Percentiles rank a stretch among this genome's conserved stretches.
Conservation (phyloP, 2,329 filamentous ascomycete species). For the Pseudogymnoascus sp. region DNA sequence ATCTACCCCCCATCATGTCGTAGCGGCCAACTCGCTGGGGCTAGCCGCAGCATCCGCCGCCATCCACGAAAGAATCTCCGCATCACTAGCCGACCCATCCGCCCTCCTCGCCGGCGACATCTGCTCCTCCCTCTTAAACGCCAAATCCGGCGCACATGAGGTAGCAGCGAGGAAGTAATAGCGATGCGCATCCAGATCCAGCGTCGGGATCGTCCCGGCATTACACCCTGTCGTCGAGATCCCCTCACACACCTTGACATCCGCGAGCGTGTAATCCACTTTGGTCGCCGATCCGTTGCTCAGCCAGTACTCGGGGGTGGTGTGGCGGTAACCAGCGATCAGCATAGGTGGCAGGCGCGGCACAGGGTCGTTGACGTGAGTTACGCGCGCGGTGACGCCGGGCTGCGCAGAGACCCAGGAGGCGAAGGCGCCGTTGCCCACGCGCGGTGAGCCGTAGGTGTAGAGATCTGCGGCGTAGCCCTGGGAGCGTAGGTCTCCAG, state of each 20-base stretch:
- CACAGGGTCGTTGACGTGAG: slow-evolving; percentile 60
- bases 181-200: slow-evolving; percentile 40
- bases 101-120: not conserved
- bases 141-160: slow-evolving; percentile 29
- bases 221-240: slow-evolving; percentile 44
- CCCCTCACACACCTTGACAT: slow-evolving; percentile 44
- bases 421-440: slow-evolving; percentile 51
- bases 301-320: slow-evolving; percentile 64
- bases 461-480: slow-evolving; percentile 49
- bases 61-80: not conserved
- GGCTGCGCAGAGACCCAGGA: slow-evolving; percentile 48
- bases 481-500: slow-evolving; percentile 44
- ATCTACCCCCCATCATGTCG: not conserved
- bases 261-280: slow-evolving; percentile 31
- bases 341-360: slow-evolving; percentile 57
- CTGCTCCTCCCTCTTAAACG: slow-evolving; percentile 4
- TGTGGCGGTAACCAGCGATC: slow-evolving; percentile 53
- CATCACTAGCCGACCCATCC: not conserved
- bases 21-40: not conserved
- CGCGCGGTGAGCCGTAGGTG: slow-evolving; percentile 60
- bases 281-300: slow-evolving; percentile 30
- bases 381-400: slow-evolving; percentile 53
- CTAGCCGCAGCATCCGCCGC: not conserved
- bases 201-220: slow-evolving; percentile 36
- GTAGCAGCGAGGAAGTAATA: slow-evolving; percentile 42